phyloP scores from a whole-genome alignment of 805 yeast genomes.

The Kuraishia cidri region DNA sequence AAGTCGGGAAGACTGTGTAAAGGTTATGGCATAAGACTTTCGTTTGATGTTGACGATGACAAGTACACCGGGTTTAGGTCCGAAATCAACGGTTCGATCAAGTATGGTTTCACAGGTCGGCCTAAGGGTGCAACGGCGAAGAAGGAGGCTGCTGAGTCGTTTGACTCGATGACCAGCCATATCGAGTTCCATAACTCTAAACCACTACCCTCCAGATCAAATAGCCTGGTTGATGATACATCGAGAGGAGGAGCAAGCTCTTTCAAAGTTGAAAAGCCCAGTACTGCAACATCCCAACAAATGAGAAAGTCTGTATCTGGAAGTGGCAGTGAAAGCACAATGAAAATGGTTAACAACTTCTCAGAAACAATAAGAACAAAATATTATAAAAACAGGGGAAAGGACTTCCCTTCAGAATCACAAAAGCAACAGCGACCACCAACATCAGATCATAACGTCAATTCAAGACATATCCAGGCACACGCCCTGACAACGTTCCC shows the following conservation, averaged over 20 bases:
- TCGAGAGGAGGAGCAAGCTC: too few species aligned
- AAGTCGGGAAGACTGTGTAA: constrained; percentile 29
- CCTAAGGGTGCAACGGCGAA: constrained; percentile 1
- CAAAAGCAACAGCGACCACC: not conserved
- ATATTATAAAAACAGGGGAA: not conserved
- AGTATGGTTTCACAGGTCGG: constrained; percentile 5
- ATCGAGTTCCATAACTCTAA: not conserved
- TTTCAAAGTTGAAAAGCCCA: too few species aligned
- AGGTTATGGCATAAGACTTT: constrained; percentile 25
- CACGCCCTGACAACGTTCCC: too few species aligned
- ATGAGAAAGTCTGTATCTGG: too few species aligned
- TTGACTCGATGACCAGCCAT: not conserved
- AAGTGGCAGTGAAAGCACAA: too few species aligned
- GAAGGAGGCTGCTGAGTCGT: too few species aligned
- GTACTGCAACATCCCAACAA: too few species aligned
- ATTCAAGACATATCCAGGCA: too few species aligned
- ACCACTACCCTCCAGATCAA: not conserved
- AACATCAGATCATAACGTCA: not conserved
- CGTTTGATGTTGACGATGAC: constrained; percentile 31
- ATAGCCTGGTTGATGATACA: not conserved
- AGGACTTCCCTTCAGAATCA: not conserved
- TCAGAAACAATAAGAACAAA: constrained; percentile 2
- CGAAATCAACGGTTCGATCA: constrained; percentile 3
- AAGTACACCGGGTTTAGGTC: constrained; percentile 2
- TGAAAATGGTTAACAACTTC: constrained; percentile 4